Evolutionary conservation across 2,329 filamentous ascomycete genomes (phyloP), one percentile per base, ranked within the genome.

Genomic region (Aspergillus tamarii): DNA sequence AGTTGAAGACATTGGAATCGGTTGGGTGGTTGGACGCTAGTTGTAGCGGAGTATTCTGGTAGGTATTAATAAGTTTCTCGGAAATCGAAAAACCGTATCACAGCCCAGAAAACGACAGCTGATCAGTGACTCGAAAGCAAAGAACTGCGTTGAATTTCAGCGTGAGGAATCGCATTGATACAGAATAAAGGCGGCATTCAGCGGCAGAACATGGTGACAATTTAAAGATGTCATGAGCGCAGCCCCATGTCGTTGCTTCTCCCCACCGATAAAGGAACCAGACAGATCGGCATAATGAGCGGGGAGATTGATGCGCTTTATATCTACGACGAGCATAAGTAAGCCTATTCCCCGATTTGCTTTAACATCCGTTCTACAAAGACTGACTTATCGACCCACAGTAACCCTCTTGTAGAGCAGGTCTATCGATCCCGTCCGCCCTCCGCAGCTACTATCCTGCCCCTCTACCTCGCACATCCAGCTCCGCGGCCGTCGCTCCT

Each of bases 291-390:
- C 76, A 89, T 80, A 77, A 94, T 94, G 91, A 92, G 87, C 82
- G 89, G 92, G 82, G 88, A 91, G 76, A 91, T 99, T 76, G 94
- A 98, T 84, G 95, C 94, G 77, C 85, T 99, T 74, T 94, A 98
- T 84, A 93, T 99, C 77, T 97, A 91, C 80, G 94, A 98, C 87
- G 94, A 97, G 84, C 89, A 94, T 81, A 93, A 94, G 94, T 96
- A 83, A 74, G 86, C 60, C 70, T 64, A 45, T 11, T 45, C 26
- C 34, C 6, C 43, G n/a, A 28, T n/a, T 19, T 23, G 16, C 26
- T 14, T 19, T 48, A 7, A 34, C 30, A 28, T 55, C 41, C 14
- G 10, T 63, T 9, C 19, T 26, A n/a, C 63, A 41, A 36, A 50
- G 69, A 52, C 16, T 36, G 53, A 59, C 71, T 70, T 62, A 65